phyloP scores from a whole-genome alignment of 2,329 filamentous ascomycete species.

The Gliomastix tumulicola region DNA sequence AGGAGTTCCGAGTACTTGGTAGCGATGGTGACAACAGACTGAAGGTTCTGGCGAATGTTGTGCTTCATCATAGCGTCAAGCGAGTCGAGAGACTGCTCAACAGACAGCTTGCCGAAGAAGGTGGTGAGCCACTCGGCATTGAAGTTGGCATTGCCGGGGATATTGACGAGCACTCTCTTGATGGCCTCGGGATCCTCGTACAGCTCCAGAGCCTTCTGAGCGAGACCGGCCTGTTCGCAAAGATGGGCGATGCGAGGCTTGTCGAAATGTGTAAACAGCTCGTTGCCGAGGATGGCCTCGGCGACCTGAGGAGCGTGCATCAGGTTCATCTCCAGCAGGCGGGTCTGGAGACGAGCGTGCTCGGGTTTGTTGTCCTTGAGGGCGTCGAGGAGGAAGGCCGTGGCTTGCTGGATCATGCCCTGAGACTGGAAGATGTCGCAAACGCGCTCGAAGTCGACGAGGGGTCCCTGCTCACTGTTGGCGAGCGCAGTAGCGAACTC shows the following conservation, averaged over 20 bases:
- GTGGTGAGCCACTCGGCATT: slow-evolving; percentile 84
- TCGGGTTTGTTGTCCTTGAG: slow-evolving; percentile 93
- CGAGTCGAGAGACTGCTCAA: slow-evolving; percentile 91
- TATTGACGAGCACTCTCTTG: slow-evolving; percentile 84
- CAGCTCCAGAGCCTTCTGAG: slow-evolving; percentile 83
- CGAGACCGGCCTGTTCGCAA: slow-evolving; percentile 87
- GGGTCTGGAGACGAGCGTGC: slow-evolving; percentile 87
- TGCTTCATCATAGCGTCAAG: slow-evolving; percentile 92
- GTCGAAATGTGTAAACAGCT: slow-evolving; percentile 98
- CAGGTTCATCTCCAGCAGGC: slow-evolving; percentile 95
- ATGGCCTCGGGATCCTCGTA: slow-evolving; percentile 86
- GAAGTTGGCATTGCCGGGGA: slow-evolving; percentile 75
- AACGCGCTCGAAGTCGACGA: slow-evolving; percentile 89
- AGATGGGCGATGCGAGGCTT: slow-evolving; percentile 80
- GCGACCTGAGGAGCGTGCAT: slow-evolving; percentile 95
- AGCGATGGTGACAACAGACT: slow-evolving; percentile 88
- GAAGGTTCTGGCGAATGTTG: slow-evolving; percentile 96
- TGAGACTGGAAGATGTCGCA: slow-evolving; percentile 98
- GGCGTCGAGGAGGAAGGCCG: slow-evolving; percentile 94
- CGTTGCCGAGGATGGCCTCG: slow-evolving; percentile 93
- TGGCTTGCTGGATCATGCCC: slow-evolving; percentile 95
- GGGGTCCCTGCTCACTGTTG: slow-evolving; percentile 77
- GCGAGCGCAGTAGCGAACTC: slow-evolving; percentile 92
- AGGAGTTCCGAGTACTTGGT: slow-evolving; percentile 98
- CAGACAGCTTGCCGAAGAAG: slow-evolving; percentile 91